Conservation (phyloP, 2,329 filamentous ascomycete species). For the Neofusicoccum parvum region DNA sequence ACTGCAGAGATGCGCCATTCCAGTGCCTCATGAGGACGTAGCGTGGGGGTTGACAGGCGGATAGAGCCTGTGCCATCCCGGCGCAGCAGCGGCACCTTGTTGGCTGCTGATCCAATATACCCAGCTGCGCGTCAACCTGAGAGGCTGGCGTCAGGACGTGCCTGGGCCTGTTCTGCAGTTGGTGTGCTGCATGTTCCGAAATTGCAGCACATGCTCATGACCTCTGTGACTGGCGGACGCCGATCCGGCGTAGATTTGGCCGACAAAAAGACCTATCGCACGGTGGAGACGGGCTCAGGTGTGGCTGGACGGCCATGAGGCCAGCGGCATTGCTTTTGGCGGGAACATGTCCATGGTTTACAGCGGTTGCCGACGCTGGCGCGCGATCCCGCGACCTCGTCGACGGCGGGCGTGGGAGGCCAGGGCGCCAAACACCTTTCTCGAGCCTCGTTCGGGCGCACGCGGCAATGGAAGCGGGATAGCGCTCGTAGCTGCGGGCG, state of each 20-base stretch:
- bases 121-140: conserved; percentile 17
- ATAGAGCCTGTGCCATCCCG: conserved; percentile 17
- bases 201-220: conserved; percentile 17
- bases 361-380: conserved; percentile 1
- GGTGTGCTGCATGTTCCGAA: conserved; percentile 14
- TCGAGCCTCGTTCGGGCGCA: not conserved
- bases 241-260: conserved; percentile 12
- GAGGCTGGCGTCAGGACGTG: conserved; percentile 17
- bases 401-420: conserved; percentile 3
- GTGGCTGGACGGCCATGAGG: not conserved
- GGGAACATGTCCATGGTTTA: not conserved
- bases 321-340: not conserved
- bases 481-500: conserved; percentile 4
- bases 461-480: not conserved
- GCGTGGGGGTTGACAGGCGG: conserved; percentile 14
- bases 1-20: conserved; percentile 10
- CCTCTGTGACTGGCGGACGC: not conserved
- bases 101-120: conserved; percentile 18
- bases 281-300: not conserved
- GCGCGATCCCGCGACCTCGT: not conserved
- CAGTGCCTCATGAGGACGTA: conserved; percentile 1
- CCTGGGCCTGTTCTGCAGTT: conserved; percentile 10
- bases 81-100: conserved; percentile 6
- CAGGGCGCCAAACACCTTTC: conserved; percentile 7
- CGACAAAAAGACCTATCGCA: conserved; percentile 16